These are phyloP conservation scores for Teratosphaeria zuluensis DNA, from an alignment of 2,329 filamentous ascomycete genomes.

Conservation along the genomic window DNA sequence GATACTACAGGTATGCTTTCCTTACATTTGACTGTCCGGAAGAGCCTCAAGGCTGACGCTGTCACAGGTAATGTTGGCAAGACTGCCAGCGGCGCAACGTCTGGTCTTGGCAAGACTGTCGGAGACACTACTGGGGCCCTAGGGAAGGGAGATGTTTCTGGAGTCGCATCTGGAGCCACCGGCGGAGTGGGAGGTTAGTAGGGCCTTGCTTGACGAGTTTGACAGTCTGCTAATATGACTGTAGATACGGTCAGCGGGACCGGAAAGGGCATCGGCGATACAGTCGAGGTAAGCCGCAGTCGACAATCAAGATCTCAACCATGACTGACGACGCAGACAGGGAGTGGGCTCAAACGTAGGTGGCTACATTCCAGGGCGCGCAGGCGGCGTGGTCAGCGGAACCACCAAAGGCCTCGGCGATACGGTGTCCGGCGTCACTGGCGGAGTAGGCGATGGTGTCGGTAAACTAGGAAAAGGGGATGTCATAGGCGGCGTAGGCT, in stretches of 20 bases:
- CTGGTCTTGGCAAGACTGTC: constrained; percentile 6
- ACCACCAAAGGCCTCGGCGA: constrained; percentile 33
- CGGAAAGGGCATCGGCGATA: constrained; percentile 20
- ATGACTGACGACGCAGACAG: constrained; percentile 1
- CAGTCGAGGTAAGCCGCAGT: constrained; percentile 17
- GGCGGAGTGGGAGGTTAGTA: constrained; percentile 11
- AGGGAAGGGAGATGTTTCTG: constrained; percentile 33
- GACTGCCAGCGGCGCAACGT: background rate
- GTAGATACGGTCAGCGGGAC: constrained; percentile 18
- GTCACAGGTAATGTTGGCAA: constrained; percentile 3
- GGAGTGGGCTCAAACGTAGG: constrained; percentile 26
- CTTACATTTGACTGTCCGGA: background rate
- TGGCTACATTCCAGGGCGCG: constrained; percentile 28
- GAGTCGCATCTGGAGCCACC: constrained; percentile 28
- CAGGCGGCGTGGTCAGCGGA: constrained; percentile 33
- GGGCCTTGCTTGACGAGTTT: no score
- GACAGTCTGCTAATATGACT: background rate
- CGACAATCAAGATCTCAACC: background rate
- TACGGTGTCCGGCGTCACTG: constrained; percentile 31
- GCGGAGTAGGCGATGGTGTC: constrained; percentile 35
- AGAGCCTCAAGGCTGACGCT: background rate
- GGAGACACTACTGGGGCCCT: constrained; percentile 35
- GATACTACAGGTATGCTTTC: constrained; percentile 10
- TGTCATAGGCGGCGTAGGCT: constrained; percentile 34
- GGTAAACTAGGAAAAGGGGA: constrained; percentile 36